phyloP scores from a whole-genome alignment of 1,284 basidiomycete species.

The Boletus mariae region DNA sequence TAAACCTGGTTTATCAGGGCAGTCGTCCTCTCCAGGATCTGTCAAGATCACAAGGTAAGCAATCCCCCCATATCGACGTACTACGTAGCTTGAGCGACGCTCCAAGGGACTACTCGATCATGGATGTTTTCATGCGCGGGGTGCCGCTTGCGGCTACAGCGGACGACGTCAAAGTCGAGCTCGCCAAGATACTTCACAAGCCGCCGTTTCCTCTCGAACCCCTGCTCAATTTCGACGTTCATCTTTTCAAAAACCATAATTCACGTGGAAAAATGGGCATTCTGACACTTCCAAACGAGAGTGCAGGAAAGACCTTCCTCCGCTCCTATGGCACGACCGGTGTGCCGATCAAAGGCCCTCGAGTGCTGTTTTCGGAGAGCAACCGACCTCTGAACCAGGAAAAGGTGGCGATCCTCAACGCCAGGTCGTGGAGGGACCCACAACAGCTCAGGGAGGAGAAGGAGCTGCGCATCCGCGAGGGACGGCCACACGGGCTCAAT shows the following conservation, averaged over 20 bases:
- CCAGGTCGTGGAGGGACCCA: constrained; percentile 33
- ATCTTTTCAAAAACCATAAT: constrained; percentile 26
- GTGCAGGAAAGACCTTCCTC: constrained; percentile 30
- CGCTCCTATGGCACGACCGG: constrained; percentile 25
- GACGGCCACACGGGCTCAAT: constrained; percentile 22
- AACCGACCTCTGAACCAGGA: constrained; percentile 18
- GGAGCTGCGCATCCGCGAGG: constrained; percentile 22
- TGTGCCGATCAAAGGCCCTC: constrained; percentile 25
- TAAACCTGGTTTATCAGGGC: constrained; percentile 10
- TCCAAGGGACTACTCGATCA: constrained; percentile 12
- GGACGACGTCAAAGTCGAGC: constrained; percentile 34
- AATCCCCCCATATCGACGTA: not conserved
- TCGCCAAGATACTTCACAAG: constrained; percentile 36
- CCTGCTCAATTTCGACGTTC: constrained; percentile 34
- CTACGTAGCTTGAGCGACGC: constrained; percentile 1
- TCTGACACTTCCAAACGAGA: constrained; percentile 30
- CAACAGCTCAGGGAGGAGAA: constrained; percentile 22
- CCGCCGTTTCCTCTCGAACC: constrained; percentile 29
- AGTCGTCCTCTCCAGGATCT: constrained; percentile 1
- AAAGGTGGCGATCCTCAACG: constrained; percentile 23
- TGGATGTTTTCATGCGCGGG: constrained; percentile 37
- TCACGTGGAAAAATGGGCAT: constrained; percentile 29
- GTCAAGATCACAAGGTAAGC: constrained; percentile 21
- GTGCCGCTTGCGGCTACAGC: constrained; percentile 25
- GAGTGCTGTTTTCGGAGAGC: constrained; percentile 22